phyloP scores from a whole-genome alignment of 768 basidiomycete species.

The Leucogyrophana mollusca region DNA sequence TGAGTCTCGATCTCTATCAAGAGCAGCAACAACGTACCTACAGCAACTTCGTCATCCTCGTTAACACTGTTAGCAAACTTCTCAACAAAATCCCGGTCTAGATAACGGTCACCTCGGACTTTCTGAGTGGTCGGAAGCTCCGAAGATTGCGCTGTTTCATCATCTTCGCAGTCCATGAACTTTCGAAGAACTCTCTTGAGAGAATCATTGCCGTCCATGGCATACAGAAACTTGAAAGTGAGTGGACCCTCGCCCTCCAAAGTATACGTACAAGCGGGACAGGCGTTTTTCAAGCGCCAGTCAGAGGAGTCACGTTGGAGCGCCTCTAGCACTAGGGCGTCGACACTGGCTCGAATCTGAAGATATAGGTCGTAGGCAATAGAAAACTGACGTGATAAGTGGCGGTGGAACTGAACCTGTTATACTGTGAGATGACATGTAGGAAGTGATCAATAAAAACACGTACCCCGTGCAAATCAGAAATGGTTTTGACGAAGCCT shows the following conservation, averaged over 20 bases:
- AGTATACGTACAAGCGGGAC: conserved; percentile 24
- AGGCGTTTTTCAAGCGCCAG: conserved; percentile 23
- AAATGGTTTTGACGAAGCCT: conserved; percentile 12
- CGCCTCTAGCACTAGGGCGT: conserved; percentile 6
- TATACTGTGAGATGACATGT: neutral
- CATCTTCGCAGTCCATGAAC: conserved; percentile 4
- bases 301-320: conserved; percentile 13
- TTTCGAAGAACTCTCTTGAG: neutral
- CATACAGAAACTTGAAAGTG: conserved; percentile 12
- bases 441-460: neutral
- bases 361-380: conserved; percentile 23
- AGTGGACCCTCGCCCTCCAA: conserved; percentile 15
- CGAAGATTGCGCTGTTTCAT: neutral
- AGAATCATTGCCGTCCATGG: conserved; percentile 7
- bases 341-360: conserved; percentile 13
- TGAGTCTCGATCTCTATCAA: neutral
- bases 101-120: neutral
- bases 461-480: conserved; percentile 12
- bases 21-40: conserved; percentile 16
- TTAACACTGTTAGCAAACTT: neutral
- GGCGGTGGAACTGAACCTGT: conserved; percentile 4
- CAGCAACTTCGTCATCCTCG: neutral
- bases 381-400: conserved; percentile 17
- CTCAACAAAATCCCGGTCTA: neutral
- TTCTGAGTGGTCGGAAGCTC: neutral